A percentile compares a stretch with the other conserved stretches of the same genome.
Evolutionary conservation across 2,329 filamentous ascomycete species (phyloP).

Genomic region (Fusarium sp.): DNA sequence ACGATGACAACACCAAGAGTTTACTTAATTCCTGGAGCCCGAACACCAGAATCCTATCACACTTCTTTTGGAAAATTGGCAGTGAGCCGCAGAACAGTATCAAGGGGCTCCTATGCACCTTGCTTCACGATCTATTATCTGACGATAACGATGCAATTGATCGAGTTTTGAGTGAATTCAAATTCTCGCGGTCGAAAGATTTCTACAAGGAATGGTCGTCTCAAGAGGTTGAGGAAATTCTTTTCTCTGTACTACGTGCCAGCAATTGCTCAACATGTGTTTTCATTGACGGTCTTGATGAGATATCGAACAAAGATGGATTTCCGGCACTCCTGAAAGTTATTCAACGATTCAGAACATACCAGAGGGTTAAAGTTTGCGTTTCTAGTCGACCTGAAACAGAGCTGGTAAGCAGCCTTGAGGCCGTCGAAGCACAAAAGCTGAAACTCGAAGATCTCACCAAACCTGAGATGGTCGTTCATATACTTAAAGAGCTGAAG

Average conservation of each 20-base stretch:
- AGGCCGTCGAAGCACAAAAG: fast-evolving
- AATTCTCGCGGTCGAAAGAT: not conserved
- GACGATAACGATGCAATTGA: fast-evolving
- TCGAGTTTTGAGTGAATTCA: fast-evolving
- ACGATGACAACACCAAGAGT: fast-evolving
- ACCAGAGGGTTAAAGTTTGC: not conserved
- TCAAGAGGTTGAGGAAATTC: fast-evolving
- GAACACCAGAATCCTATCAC: fast-evolving
- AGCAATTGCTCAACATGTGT: not conserved
- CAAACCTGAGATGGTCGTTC: fast-evolving
- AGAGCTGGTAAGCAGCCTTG: fast-evolving
- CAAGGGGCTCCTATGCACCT: not conserved
- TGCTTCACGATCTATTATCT: not conserved
- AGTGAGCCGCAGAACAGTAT: not conserved
- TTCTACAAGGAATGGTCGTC: not conserved
- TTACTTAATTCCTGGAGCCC: fast-evolving
- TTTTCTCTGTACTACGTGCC: fast-evolving
- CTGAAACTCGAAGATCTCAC: not conserved
- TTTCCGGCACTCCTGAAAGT: fast-evolving
- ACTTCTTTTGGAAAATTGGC: conserved; percentile 20
- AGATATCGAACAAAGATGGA: not conserved
- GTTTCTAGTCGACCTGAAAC: not conserved
- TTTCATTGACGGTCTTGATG: conserved; percentile 1
- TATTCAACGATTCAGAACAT: fast-evolving
- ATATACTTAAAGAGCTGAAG: fast-evolving